Evolutionary conservation across 2,329 filamentous ascomycete species (phyloP).

Genomic region (Teratosphaeriaceae sp.): DNA sequence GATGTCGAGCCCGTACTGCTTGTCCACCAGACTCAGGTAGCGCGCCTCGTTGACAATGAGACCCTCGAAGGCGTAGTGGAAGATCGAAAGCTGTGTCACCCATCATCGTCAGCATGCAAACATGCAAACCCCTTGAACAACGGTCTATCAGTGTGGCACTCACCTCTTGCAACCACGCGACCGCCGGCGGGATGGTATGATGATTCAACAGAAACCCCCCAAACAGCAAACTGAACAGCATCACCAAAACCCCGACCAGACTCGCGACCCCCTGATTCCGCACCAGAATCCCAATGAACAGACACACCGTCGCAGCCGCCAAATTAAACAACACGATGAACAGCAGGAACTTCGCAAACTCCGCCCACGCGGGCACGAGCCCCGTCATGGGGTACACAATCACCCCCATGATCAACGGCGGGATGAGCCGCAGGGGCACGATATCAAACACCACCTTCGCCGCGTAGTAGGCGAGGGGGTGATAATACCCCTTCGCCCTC

Average conservation of each 20-base stretch:
- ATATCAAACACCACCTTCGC: constrained; percentile 99
- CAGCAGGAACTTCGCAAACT: constrained; percentile 88
- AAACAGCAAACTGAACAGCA: constrained; percentile 95
- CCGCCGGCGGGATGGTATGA: constrained; percentile 77
- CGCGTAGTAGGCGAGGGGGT: constrained; percentile 86
- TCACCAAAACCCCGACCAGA: constrained; percentile 86
- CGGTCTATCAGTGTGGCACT: too few relatives aligned
- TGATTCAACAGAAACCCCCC: constrained; percentile 92
- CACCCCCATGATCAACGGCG: constrained; percentile 87
- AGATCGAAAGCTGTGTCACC: constrained; percentile 69
- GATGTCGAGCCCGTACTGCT: constrained; percentile 94
- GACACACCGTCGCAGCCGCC: constrained; percentile 83
- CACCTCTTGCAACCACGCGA: constrained; percentile 81
- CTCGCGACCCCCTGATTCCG: constrained; percentile 88
- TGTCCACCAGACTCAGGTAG: constrained; percentile 80
- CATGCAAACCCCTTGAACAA: too few relatives aligned
- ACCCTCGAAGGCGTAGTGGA: constrained; percentile 95
- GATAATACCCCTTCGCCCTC: constrained; percentile 93
- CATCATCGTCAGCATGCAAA: constrained; percentile 25
- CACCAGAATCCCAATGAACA: constrained; percentile 95
- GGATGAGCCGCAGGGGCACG: constrained; percentile 85
- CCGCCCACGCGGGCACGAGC: constrained; percentile 68
- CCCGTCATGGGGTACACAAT: constrained; percentile 99
- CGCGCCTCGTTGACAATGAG: constrained; percentile 96
- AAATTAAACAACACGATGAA: constrained; percentile 95